Conservation (phyloP, 2,329 filamentous ascomycete species). For the Colletotrichum cordylinicola region DNA sequence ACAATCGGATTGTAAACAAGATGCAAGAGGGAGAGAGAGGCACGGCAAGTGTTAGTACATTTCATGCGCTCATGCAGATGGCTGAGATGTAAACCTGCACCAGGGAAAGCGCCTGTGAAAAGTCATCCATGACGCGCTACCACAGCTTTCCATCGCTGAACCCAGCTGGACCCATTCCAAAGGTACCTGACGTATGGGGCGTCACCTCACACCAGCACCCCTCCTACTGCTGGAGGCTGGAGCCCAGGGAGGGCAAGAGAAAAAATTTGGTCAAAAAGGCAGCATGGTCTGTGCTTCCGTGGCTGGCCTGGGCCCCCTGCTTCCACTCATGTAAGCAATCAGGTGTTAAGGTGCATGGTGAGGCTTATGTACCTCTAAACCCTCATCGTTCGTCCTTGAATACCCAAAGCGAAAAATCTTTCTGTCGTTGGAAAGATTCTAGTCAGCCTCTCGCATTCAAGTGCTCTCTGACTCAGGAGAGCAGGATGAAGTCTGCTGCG, state of each 20-base stretch:
- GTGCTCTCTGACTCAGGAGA: neutral
- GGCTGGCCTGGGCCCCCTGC: neutral
- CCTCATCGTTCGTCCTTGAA: neutral
- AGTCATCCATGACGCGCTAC: constrained; percentile 45
- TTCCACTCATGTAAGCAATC: neutral
- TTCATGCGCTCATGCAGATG: constrained; percentile 22
- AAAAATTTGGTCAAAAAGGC: constrained; percentile 6
- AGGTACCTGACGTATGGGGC: constrained; percentile 8
- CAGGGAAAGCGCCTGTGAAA: constrained; percentile 32
- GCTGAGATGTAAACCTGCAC: constrained; percentile 15
- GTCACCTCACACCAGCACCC: neutral
- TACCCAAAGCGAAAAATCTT: neutral
- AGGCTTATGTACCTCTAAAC: neutral
- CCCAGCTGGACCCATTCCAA: constrained; percentile 17
- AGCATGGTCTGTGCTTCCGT: constrained; percentile 1
- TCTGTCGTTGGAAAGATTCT: neutral
- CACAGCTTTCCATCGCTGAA: constrained; percentile 21
- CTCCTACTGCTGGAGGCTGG: neutral
- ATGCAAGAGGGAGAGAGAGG: neutral
- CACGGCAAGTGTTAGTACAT: constrained; percentile 13
- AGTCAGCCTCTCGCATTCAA: neutral
- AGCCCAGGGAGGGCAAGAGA: neutral
- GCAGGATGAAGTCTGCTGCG: neutral
- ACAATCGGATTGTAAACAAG: neutral
- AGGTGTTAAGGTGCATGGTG: neutral